Base-by-base conservation (phyloP, 148 eudicot species). In the Rhododendron molle region DNA sequence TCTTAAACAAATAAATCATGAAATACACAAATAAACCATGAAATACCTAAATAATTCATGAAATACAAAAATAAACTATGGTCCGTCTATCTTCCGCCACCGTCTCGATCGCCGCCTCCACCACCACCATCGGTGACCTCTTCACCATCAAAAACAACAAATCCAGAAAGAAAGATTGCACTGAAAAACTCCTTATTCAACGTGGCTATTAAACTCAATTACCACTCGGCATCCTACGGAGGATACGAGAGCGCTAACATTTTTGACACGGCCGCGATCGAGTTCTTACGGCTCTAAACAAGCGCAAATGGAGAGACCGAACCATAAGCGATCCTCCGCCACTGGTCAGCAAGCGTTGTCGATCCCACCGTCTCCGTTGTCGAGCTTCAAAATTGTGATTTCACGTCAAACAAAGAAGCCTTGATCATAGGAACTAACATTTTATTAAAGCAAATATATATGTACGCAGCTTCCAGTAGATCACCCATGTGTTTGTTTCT, bases 301-400 rank as follows among this genome's bases (percentile, higher is more conserved):
- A 92, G 82, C 36, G 95, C 98, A 80, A 94, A 96, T 3, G 98
- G 98, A 43, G 96, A 50, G 28, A 94, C 97, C 0, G 98, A 93
- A 12, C 95, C 98, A 67, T 96, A 93, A 20, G 92, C 94, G 10
- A 96, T 92, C 81, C 95, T 92, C 91, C 97, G 87, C 95, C 95
- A 91, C 82, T 83, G 89, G 43, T 40, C 7, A 21, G 92, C n/a
- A n/a, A n/a, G n/a, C 91, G 9, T 91, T 96, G 13, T 86, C 88
- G 52, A 89, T 84, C 38, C 87, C 93, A 13, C 90, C 93, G 58
- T 82, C 91, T 0, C 87, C 92, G 1, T 83, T 81, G 38, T 83
- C 85, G 14, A 94, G 91, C 69, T 88, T 91, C 88, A 96, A 40
- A 40, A 40, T 40, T 40, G 43, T 40, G 43, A 40, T 40, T 40